Base-by-base conservation (phyloP, 768 basidiomycete genomes). In the Clitopilus passeckerianus region DNA sequence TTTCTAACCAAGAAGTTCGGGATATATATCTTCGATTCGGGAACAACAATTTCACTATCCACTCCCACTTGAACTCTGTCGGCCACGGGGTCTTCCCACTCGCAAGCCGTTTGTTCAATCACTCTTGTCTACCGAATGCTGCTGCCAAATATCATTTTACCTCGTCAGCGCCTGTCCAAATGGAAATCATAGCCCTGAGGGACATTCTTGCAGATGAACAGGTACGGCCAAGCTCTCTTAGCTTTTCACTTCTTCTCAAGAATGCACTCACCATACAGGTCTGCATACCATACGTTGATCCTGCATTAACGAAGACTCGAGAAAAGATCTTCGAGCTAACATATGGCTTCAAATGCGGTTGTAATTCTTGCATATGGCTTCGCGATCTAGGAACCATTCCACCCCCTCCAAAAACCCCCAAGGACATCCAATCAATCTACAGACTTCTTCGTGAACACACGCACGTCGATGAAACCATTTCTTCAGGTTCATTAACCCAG, bases 21-120 rank as follows among this genome's bases (percentile, higher is more conserved):
- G 55, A 66, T 2, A 57, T 89, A 1, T 86, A 83, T 66, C 65
- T 76, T 5, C 83, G 89, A 50, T 92, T 89, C 63, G 83, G 83
- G 43, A 93, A 91, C 74, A 93, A 93, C 70, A 91, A 93, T 65
- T 93, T 91, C 69, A 78, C 85, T 9, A 73, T 93, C 22, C 87
- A 91, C 65, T 87, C 86, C 1, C 88, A 91, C 74, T 74, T 92
- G 41, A 82, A 74, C 15, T 80, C 86, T 1, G 75, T 87, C 65
- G 91, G 83, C 0, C 86, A 91, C 72, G 91, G 89, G 0, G 76
- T 91, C 35, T 92, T 90, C 61, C 90, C 91, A 7, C 69, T 83
- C 9, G 86, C 91, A 1, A 93, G 91, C 66, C 79, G 90, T n/a
- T 67, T 84, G 12, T 91, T 93, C 74, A 93, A 93, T 66, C 91